Base-by-base conservation (phyloP, 1,284 basidiomycete genomes). In the Clitocybe nebularis region DNA sequence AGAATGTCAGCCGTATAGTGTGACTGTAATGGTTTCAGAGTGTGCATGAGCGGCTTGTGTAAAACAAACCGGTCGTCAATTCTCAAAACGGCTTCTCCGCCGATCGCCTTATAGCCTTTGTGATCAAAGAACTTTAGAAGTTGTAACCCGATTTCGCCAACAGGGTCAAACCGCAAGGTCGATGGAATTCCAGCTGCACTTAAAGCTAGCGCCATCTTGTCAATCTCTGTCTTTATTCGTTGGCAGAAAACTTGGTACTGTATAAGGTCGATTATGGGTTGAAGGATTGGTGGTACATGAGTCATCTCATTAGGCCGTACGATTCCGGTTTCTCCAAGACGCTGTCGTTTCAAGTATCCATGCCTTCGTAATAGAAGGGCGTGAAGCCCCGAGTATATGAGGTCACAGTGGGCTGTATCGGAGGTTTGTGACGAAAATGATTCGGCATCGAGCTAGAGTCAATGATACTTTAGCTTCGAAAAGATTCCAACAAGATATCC, bases 201-300 rank as follows among this genome's bases (percentile, higher is more conserved):
- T 39, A 90, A 59, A 2, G 75, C 76, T 20, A 48, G 41, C 4
- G 68, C 66, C 38, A 79, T 69, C 47, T 68, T 71, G 34, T 64
- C 59, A 23, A 89, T 61, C 62, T 88, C 83, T 1, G 59, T 46
- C 41, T 74, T 71, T 29, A 89, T 68, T 45, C 80, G 71, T 43
- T 72, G 58, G 55, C 81, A 84, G 58, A 90, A 89, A 14, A 77
- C 75, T 51, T 77, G 75, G 55, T 89, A 90, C 59, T 89, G 87
- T 26, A 89, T 60, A 16, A 88, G 53, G 55, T 88, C 84, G 48
- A 89, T 80, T 46, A 89, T 67, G 0, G 84, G 84, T 38, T 81
- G 81, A 8, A 90, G 68, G 28, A 77, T 55, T 2, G 66, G 61
- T n/a, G 68, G 67, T 16, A 64, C 41, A 10, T 51, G 53, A 22